Percentiles rank a stretch among this genome's conserved stretches.
These are phyloP conservation scores for Daedaleopsis sinensis DNA, from an alignment of 768 basidiomycete species.

Conservation along the genomic window DNA sequence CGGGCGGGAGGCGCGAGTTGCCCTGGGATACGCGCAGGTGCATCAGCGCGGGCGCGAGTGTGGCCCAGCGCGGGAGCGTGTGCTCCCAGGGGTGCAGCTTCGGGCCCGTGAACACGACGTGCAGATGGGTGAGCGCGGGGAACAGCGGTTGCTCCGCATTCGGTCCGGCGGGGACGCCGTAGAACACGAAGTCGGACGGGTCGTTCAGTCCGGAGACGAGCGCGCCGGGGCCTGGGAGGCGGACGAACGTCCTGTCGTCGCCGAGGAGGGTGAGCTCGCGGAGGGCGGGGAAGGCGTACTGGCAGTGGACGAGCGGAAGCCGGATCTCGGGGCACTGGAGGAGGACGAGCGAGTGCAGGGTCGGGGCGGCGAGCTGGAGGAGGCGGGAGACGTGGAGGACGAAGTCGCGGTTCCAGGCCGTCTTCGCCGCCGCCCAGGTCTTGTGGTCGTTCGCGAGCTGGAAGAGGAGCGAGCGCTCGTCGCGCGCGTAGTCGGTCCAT, in stretches of 20 bases:
- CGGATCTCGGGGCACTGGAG: conserved; percentile 15
- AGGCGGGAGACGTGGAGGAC: conserved; percentile 16
- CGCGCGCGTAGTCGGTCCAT: conserved; percentile 18
- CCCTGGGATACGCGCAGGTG: conserved; percentile 17
- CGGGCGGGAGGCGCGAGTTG: conserved; percentile 6
- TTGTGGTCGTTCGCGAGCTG: conserved; percentile 14
- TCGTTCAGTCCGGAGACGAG: conserved; percentile 9
- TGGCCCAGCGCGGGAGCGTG: conserved; percentile 16
- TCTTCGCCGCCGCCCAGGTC: conserved; percentile 10
- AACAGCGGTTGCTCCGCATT: background rate
- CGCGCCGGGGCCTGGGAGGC: conserved; percentile 1
- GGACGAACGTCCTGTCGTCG: conserved; percentile 18
- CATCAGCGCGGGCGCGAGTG: conserved; percentile 8
- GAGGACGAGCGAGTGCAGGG: conserved; percentile 14
- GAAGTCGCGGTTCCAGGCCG: conserved; percentile 16
- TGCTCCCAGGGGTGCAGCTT: conserved; percentile 21
- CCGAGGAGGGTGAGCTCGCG: conserved; percentile 18
- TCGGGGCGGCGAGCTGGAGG: conserved; percentile 9
- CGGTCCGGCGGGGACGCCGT: background rate
- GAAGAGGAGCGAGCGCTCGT: conserved; percentile 8
- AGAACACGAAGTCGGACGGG: conserved; percentile 17
- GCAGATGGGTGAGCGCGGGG: conserved; percentile 14
- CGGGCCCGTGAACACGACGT: conserved; percentile 10
- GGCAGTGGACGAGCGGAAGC: conserved; percentile 4
- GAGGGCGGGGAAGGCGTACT: conserved; percentile 11